These are phyloP conservation scores for Dispira parvispora DNA, from an alignment of 192 early-diverging fungal species.

Conservation along the genomic window DNA sequence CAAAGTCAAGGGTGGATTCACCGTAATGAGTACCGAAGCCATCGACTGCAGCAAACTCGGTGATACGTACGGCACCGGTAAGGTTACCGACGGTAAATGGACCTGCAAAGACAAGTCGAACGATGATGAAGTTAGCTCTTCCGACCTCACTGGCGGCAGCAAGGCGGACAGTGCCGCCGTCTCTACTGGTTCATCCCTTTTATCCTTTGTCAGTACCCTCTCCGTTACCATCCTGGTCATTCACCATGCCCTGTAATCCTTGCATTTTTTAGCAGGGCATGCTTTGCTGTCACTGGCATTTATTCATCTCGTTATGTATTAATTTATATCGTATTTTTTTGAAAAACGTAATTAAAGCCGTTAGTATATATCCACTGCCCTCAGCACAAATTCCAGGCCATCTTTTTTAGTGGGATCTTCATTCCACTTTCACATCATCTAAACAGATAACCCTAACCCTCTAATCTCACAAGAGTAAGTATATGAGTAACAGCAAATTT, in stretches of 20 bases:
- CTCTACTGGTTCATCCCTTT: not conserved
- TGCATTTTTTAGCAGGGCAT: not conserved
- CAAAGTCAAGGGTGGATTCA: slow-evolving; percentile 40
- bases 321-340: too few species aligned
- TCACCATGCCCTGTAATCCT: not conserved
- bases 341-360: too few species aligned
- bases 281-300: too few species aligned
- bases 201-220: not conserved
- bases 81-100: slow-evolving; percentile 4
- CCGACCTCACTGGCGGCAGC: slow-evolving; percentile 4
- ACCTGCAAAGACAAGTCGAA: slow-evolving; percentile 8
- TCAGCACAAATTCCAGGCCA: too few species aligned
- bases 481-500: too few species aligned
- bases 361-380: too few species aligned
- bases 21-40: slow-evolving; percentile 38
- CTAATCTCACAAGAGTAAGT: too few species aligned
- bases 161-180: not conserved
- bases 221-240: not conserved
- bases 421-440: too few species aligned
- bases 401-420: too few species aligned
- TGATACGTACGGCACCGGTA: not conserved
- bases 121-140: slow-evolving; percentile 1
- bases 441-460: too few species aligned
- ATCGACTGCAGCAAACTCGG: slow-evolving; percentile 28
- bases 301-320: too few species aligned